Conservation (phyloP, 1,284 basidiomycete genomes). For the Kwoniella shivajii region DNA sequence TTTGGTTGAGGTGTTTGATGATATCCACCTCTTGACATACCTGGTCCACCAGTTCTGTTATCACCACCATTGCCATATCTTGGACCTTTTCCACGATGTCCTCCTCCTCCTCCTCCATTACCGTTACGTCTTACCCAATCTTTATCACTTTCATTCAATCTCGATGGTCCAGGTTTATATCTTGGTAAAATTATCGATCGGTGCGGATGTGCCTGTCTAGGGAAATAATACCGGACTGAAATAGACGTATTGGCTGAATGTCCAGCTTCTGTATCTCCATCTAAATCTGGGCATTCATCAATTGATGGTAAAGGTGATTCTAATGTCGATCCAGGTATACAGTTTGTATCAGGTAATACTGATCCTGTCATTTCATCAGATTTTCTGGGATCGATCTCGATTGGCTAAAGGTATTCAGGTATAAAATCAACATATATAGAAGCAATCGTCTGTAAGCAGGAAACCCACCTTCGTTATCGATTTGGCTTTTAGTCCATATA, state of each 20-base stretch:
- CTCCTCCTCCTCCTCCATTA: constrained; percentile 12
- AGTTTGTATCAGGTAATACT: constrained; percentile 80
- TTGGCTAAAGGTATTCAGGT: constrained; percentile 41
- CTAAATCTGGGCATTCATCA: constrained; percentile 66
- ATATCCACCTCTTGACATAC: constrained; percentile 21
- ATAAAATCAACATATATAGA: constrained; percentile 1
- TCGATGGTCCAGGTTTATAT: constrained; percentile 63
- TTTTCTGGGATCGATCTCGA: constrained; percentile 66
- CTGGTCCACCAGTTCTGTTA: constrained; percentile 23
- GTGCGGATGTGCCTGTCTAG: constrained; percentile 81
- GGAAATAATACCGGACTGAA: constrained; percentile 86
- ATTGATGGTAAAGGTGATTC: constrained; percentile 67
- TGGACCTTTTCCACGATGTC: constrained; percentile 10
- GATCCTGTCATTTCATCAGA: constrained; percentile 74
- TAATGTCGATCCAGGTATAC: constrained; percentile 88
- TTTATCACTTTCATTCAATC: constrained; percentile 72
- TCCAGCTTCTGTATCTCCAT: no score
- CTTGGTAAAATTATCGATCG: constrained; percentile 81
- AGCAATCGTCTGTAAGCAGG: neutral
- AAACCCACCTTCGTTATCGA: constrained; percentile 64
- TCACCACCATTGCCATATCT: constrained; percentile 17
- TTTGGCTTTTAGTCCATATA: constrained; percentile 86
- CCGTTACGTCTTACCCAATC: constrained; percentile 62
- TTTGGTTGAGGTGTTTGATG: constrained; percentile 9
- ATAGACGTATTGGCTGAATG: constrained; percentile 82